Base-by-base conservation (phyloP, 192 early-diverging fungal genomes). In the Cetraspora pellucida region DNA sequence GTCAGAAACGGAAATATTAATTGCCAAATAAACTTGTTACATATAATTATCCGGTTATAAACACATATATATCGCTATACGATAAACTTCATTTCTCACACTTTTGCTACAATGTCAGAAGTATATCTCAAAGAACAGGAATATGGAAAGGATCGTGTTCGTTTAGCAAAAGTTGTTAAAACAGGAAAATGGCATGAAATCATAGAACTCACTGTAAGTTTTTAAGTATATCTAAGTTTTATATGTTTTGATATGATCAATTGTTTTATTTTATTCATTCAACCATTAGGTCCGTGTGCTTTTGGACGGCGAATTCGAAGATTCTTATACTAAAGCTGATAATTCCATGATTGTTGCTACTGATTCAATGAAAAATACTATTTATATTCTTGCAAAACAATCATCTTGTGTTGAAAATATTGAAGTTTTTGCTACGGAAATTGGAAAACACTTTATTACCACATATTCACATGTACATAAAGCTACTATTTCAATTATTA, bases 311-410 rank as follows among this genome's bases (percentile, higher is more conserved):
- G 30, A 71, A 44, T 90, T 91, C 78, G 87, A 85, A 73, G 82
- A 88, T 37, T 88, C 90, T 43, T 94, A 93, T 79, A 93, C 93
- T 75, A 85, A 90, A 82, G 93, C 88, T 72, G 90, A 91, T 77
- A 94, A 94, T 86, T 88, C 86, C 81, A 83, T 87, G 68, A 86
- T 94, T 23, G 88, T 94, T 17, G 88, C 93, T 9, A 94, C 93
- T 25, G 92, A 94, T 77, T 89, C 91, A 25, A 85, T 89, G 77
- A 94, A 94, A 87, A 94, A 94, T 84, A 92, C 90, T 28, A 83
- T 92, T 77, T 92, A 91, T 81, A 82, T 89, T 60, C 77, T 93
- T 69, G 93, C 92, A 83, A 93, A 94, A 81, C 83, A 85, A 13
- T 86, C 88, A 55, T 81, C 85, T 43, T 87, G 85, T 65, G 90